A percentile compares a stretch with the other conserved stretches of the same genome.
Evolutionary conservation across 352 stramenopile species (phyloP).

Genomic region (Phytophthora colocasiae): DNA sequence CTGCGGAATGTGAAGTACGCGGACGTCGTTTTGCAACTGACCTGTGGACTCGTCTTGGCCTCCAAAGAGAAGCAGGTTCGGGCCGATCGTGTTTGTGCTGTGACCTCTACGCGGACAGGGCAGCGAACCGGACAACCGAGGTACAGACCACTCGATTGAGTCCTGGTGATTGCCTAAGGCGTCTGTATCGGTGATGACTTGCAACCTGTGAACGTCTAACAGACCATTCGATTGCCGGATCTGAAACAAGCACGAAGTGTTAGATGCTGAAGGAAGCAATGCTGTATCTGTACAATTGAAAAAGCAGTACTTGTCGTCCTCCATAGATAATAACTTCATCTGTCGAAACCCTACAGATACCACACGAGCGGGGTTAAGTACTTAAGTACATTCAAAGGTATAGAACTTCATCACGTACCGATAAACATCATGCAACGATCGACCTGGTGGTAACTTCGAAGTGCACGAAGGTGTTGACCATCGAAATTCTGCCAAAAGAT

Average conservation of each 20-base stretch:
- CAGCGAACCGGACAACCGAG: conserved; percentile 42
- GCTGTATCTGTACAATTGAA: no score
- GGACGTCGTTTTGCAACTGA: conserved; percentile 59
- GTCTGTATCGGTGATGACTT: conserved; percentile 18
- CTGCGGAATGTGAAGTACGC: conserved; percentile 43
- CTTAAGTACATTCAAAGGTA: background rate
- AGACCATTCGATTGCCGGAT: conserved; percentile 73
- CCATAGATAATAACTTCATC: conserved; percentile 68
- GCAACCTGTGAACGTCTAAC: conserved; percentile 54
- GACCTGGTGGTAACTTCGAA: conserved; percentile 40
- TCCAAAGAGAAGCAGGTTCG: conserved; percentile 69
- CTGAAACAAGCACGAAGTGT: conserved; percentile 29
- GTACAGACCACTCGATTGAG: conserved; percentile 48
- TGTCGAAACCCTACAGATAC: conserved; percentile 39
- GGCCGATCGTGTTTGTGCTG: conserved; percentile 61
- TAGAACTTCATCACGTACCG: conserved; percentile 32
- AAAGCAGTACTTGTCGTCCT: conserved; percentile 58
- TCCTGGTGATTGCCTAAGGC: conserved; percentile 16
- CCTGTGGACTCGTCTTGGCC: conserved; percentile 60
- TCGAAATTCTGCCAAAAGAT: conserved; percentile 41
- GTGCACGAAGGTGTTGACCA: conserved; percentile 57
- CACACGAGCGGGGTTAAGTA: background rate
- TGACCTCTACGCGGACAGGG: conserved; percentile 64
- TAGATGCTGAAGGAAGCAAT: background rate
- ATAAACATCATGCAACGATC: conserved; percentile 65